These are phyloP conservation scores for Cyberlindnera americana DNA, from an alignment of 805 yeast genomes.

Conservation along the genomic window DNA sequence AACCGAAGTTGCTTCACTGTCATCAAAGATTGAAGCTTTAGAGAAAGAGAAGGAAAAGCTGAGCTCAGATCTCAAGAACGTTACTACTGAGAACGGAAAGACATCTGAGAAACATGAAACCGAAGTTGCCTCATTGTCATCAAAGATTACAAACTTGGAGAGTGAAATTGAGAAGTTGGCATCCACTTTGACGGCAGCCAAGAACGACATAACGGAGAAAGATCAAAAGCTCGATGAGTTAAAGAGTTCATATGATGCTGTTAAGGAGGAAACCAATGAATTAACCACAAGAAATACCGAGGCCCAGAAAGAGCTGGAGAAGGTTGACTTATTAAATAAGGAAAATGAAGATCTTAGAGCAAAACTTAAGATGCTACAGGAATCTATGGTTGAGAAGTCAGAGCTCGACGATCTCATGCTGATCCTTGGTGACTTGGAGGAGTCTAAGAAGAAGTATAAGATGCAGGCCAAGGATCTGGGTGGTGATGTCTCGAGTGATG, in stretches of 20 bases:
- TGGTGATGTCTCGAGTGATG: conserved; percentile 65
- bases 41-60: too few relatives aligned
- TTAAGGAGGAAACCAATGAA: neutral
- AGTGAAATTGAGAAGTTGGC: too few relatives aligned
- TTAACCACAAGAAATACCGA: too few relatives aligned
- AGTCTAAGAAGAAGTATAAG: conserved; percentile 57
- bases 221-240: too few relatives aligned
- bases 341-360: conserved; percentile 21
- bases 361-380: conserved; percentile 18
- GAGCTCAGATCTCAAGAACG: neutral
- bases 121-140: neutral
- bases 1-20: neutral
- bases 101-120: neutral
- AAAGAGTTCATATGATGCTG: neutral
- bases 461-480: conserved; percentile 48
- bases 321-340: neutral
- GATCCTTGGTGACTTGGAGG: conserved; percentile 74
- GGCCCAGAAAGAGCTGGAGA: neutral
- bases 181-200: too few relatives aligned
- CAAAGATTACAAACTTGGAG: neutral
- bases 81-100: neutral
- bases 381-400: conserved; percentile 38
- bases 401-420: conserved; percentile 75
- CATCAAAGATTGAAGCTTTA: neutral
- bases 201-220: too few relatives aligned